phyloP scores from a whole-genome alignment of 176 grass and related monocot genomes.

The Microstegium vimineum region DNA sequence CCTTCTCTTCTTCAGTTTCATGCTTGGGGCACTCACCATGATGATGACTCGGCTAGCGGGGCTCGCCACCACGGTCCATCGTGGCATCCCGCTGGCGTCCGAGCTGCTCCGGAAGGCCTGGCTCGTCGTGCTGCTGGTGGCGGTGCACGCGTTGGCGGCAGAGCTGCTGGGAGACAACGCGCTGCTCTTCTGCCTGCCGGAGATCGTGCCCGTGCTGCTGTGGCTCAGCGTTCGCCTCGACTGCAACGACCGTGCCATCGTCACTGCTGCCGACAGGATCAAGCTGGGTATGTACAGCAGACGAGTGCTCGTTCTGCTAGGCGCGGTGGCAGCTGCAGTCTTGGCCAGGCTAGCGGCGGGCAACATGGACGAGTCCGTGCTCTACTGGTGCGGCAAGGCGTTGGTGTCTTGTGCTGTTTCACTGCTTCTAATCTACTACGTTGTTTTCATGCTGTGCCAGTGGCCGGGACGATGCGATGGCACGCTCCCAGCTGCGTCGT shows the following conservation, averaged over 20 bases:
- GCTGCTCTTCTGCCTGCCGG: background rate
- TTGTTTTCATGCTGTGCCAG: background rate
- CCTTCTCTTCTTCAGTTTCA: conserved; percentile 26
- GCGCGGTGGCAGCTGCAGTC: too few species aligned
- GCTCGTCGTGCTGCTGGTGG: background rate
- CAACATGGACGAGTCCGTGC: background rate
- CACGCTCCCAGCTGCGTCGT: background rate
- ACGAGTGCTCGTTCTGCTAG: background rate
- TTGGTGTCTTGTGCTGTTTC: conserved; percentile 12
- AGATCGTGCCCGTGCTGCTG: conserved; percentile 4
- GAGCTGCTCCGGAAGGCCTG: background rate
- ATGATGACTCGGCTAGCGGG: background rate
- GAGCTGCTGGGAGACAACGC: conserved; percentile 7
- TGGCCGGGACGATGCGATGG: background rate
- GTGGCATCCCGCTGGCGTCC: background rate
- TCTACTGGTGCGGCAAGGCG: background rate
- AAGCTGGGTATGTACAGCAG: background rate
- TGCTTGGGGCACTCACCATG: background rate
- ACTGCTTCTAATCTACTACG: background rate
- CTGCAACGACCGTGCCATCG: background rate
- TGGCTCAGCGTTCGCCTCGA: conserved; percentile 17
- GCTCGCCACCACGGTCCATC: background rate
- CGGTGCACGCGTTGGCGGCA: background rate
- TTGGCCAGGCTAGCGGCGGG: background rate
- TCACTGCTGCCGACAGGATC: background rate